Base-by-base conservation (phyloP, 2,329 filamentous ascomycete genomes). In the Hypoxylon sp. region DNA sequence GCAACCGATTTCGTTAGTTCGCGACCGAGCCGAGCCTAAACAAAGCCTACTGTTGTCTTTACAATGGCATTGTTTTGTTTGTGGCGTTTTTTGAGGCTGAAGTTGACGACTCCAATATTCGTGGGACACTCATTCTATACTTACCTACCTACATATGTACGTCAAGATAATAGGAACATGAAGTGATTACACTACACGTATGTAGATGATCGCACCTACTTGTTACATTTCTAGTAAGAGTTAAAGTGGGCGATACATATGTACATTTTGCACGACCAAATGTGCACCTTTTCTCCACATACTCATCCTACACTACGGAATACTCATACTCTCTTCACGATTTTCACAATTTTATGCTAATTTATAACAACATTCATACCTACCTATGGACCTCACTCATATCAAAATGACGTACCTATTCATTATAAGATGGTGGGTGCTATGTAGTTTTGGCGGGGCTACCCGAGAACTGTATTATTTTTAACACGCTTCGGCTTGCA, bases 401-500 rank as follows among this genome's bases (percentile, higher is more conserved):
- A 34, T 11, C 53, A 17, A 56, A 38, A 46, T 45, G 10, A 25
- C 32, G 13, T 38, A 36, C 23, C 51, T 55, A 55, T n/a, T 30
- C 25, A 21, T 58, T 49, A 38, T 48, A 41, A 45, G 14, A 28
- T 36, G 6, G 41, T 41, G 21, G 10, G 28, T 59, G 21, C 38
- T 34, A 55, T n/a, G 53, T 36, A 21, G 36, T n/a, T n/a, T n/a
- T 56, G 23, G 32, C 58, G 58, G 63, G 48, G 13, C 63, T 19
- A 60, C 48, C 53, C 62, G 65, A 58, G n/a, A 55, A 25, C 30
- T 28, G 46, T 64, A 48, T 53, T 67, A 58, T 64, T 66, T 63
- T 50, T 50, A 58, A 55, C 49, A 17, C 43, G 23, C 36, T 58
- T 41, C 52, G 51, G 28, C 14, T 5, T 46, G 50, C 13, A 34